Evolutionary conservation across 139 green algal species (phyloP).

Genomic region (Protoeuglena noctilucae): DNA sequence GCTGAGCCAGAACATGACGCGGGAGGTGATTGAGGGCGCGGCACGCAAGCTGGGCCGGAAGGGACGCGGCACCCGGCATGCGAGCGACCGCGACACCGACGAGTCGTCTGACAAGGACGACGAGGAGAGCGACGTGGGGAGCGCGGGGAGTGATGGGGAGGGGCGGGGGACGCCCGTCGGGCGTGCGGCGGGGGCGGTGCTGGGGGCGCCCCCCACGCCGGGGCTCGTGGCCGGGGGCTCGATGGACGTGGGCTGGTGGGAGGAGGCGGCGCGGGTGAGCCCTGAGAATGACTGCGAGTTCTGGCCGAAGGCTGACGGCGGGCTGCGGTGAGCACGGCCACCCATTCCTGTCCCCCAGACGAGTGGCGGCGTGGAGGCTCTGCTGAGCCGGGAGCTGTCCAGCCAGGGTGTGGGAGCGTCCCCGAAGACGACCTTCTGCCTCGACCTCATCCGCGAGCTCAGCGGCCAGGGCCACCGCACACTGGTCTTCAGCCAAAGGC

Average conservation of each 20-base stretch:
- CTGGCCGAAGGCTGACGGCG: no score
- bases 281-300: conserved; percentile 1
- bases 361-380: conserved; percentile 10
- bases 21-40: conserved; percentile 17
- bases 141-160: no score
- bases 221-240: no score
- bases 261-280: neutral
- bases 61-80: no score
- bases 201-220: no score
- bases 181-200: no score
- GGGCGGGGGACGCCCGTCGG: no score
- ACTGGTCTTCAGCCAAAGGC: conserved; percentile 77
- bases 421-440: conserved; percentile 69
- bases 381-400: conserved; percentile 19
- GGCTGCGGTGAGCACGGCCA: neutral
- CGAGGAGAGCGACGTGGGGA: no score
- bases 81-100: no score
- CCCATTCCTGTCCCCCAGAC: neutral
- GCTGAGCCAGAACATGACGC: conserved; percentile 39
- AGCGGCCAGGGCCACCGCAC: conserved; percentile 51
- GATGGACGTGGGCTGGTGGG: conserved; percentile 2
- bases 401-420: conserved; percentile 23
- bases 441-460: conserved; percentile 55
- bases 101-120: no score
- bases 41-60: no score